Evolutionary conservation across 2,329 filamentous ascomycete genomes (phyloP), one percentile per base, ranked within the genome.

Genomic region (Raffaelea ambrosiae): DNA sequence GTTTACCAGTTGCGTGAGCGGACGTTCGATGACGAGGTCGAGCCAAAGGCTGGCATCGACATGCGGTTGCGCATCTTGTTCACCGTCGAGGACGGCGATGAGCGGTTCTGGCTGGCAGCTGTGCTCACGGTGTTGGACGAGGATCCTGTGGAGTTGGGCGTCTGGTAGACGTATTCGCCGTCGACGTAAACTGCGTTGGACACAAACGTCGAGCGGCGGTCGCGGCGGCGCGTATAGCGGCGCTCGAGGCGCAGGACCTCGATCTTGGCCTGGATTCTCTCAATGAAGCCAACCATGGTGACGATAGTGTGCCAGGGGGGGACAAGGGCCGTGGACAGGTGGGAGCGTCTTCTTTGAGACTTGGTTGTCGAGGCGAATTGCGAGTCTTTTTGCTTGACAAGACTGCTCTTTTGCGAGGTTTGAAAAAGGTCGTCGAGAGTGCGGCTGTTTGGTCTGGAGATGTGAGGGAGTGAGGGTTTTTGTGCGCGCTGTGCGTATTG

Each of bases 201-300:
- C 61, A 86, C 82, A 66, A 95, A 95, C 51, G 87, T 93, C 47
- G 83, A 90, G 64, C 91, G 88, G 58, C 91, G 87, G 59, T 81
- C 69, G 60, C 91, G 88, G 63, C 88, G 85, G 60, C 86, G 86
- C 45, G 90, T 94, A 74, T 97, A 97, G 59, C 88, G 85, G 71
- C 96, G 85, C 72, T 97, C 91, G 57, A 97, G 83, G 44, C 89
- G 87, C 75, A 95, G 93, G 61, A 97, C 81, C 74, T 97, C 89
- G 59, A 94, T 73, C 73, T 86, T 80, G 51, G 78, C 74, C 58
- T 82, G 74, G 63, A 83, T 75, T 63, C 76, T 73, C 51, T 79
- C 73, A 58, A 83, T 60, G 59, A 83, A 60, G 58, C 70, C 71
- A 59, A 71, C 67, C 47, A 51, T 51, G 29, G n/a, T n/a, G 35